Evolutionary conservation across 2,329 filamentous ascomycete genomes (phyloP).

Genomic region (Fusarium coffeatum): DNA sequence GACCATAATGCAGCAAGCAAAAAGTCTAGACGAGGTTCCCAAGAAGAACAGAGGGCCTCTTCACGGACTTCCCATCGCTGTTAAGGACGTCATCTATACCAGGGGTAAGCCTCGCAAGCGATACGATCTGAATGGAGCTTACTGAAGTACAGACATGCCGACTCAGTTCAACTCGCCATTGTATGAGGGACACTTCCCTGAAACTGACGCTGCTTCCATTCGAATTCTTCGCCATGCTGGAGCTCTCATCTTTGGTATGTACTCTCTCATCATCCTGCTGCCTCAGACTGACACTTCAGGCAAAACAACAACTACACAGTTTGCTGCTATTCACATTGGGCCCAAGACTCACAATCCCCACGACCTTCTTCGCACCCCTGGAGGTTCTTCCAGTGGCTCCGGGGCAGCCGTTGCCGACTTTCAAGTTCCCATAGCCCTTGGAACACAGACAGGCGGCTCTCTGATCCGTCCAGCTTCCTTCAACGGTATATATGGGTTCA

Average conservation of each 20-base stretch:
- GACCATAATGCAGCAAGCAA: slow-evolving; percentile 61
- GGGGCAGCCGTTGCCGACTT: slow-evolving; percentile 74
- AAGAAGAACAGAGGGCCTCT: slow-evolving; percentile 62
- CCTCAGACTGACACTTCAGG: slow-evolving; percentile 16
- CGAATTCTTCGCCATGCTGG: slow-evolving; percentile 65
- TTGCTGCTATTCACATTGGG: slow-evolving; percentile 67
- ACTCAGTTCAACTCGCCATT: slow-evolving; percentile 67
- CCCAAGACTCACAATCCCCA: slow-evolving; percentile 72
- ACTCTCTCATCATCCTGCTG: neutral
- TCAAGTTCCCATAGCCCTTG: slow-evolving; percentile 70
- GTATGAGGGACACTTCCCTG: slow-evolving; percentile 58
- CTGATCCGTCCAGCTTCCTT: slow-evolving; percentile 73
- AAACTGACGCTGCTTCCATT: slow-evolving; percentile 65
- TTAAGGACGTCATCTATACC: slow-evolving; percentile 71
- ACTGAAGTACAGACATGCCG: slow-evolving; percentile 61
- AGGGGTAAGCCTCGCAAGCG: slow-evolving; percentile 53
- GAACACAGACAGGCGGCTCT: slow-evolving; percentile 75
- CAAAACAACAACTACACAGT: slow-evolving; percentile 68
- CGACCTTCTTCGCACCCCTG: slow-evolving; percentile 71
- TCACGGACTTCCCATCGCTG: slow-evolving; percentile 67
- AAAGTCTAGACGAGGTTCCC: slow-evolving; percentile 62
- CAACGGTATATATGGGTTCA: slow-evolving; percentile 74
- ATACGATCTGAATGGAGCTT: neutral
- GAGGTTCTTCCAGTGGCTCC: slow-evolving; percentile 76
- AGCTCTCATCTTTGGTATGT: slow-evolving; percentile 63